These are phyloP conservation scores for Solanum gracilifrons DNA, from an alignment of 257 asterid genomes.

Conservation along the genomic window DNA sequence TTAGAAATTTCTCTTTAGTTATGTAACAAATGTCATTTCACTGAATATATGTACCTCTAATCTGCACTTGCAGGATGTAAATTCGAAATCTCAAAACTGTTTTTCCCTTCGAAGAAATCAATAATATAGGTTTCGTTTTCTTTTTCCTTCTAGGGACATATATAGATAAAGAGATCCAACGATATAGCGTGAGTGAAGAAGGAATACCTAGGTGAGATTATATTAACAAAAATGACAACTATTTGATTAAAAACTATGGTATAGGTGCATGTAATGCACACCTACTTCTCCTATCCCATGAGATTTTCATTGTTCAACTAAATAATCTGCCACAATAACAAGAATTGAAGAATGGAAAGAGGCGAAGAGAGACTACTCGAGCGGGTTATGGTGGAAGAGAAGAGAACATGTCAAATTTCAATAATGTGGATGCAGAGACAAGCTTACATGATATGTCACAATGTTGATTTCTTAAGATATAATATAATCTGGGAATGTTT, in stretches of 20 bases:
- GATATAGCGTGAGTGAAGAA: not conserved
- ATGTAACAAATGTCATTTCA: too few species aligned
- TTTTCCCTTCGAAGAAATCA: not conserved
- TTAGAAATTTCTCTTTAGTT: rapidly evolving
- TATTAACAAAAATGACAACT: not conserved
- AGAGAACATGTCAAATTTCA: not conserved
- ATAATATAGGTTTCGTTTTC: not conserved
- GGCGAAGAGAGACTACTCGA: not conserved
- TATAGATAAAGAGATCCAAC: not conserved
- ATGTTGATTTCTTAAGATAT: not conserved
- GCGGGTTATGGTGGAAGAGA: not conserved
- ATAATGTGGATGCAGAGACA: not conserved
- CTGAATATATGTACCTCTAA: too few species aligned
- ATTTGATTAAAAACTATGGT: not conserved
- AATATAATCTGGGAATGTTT: not conserved
- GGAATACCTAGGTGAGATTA: not conserved
- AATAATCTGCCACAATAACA: not conserved
- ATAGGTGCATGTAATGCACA: not conserved
- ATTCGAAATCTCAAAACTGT: too few species aligned
- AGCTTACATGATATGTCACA: not conserved
- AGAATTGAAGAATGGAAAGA: not conserved
- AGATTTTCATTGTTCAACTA: not conserved
- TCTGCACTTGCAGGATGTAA: too few species aligned
- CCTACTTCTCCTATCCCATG: not conserved
- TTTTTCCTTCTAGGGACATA: not conserved